Evolutionary conservation across 2,329 filamentous ascomycete genomes (phyloP).

Genomic region (Beauveria sp.): DNA sequence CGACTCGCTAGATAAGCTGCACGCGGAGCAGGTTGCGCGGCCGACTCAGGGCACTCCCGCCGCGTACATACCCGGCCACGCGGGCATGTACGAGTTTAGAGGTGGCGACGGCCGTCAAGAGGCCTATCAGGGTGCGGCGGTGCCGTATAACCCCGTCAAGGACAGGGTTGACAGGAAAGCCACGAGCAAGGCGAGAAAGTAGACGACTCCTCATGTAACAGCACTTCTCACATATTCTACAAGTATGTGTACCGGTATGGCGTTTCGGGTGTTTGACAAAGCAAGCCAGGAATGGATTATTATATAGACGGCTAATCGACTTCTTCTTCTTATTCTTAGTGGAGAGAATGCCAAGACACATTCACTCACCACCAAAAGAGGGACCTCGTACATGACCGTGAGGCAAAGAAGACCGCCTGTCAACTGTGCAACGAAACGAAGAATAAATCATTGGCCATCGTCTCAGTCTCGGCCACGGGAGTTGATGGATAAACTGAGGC

Average conservation of each 20-base stretch:
- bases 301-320: background rate
- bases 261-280: background rate
- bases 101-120: conserved; percentile 37
- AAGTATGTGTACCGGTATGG: background rate
- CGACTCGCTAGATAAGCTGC: conserved; percentile 68
- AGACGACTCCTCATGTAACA: background rate
- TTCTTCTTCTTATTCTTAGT: background rate
- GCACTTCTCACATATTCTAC: background rate
- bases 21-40: conserved; percentile 65
- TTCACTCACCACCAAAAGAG: background rate
- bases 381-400: background rate
- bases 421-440: background rate
- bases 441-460: background rate
- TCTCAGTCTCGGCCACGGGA: background rate
- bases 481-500: background rate
- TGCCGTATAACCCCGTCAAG: conserved; percentile 45
- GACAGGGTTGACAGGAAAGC: conserved; percentile 36
- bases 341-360: background rate
- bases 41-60: conserved; percentile 52
- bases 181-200: conserved; percentile 24
- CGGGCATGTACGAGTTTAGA: conserved; percentile 45
- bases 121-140: conserved; percentile 34
- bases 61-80: conserved; percentile 24
- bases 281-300: background rate
- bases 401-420: background rate